Evolutionary conservation across 768 basidiomycete species (phyloP), one percentile per base, ranked within the genome.

Genomic region (Clitopilus passeckerianus): DNA sequence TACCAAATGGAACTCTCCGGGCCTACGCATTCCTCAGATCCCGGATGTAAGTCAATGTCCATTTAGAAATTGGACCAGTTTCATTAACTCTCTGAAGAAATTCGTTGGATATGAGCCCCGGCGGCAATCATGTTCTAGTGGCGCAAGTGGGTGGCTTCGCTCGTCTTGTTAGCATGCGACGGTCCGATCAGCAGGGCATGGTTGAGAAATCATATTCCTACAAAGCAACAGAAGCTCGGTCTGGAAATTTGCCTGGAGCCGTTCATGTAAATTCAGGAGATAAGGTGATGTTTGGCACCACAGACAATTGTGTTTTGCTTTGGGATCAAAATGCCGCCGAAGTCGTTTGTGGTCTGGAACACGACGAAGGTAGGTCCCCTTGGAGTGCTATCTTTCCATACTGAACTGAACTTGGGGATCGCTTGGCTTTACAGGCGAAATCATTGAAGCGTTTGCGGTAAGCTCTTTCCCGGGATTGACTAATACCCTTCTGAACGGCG

Each of bases 1-100:
- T 89, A 60, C 85, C 86, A 0, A 86, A 87, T 62, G 87, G 87
- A 24, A 87, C 82, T 12, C 71, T 86, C 50, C 80, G 82, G 5
- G 85, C 83, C 10, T 83, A 82, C 59, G 74, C 80, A 6, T 86
- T 87, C 65, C 73, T 88, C 61, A 76, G 81, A 68, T 72, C 79
- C 46, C 80, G 77, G 70, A 81, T 89, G 87, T 86, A 63, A 62
- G 84, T 72, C 7, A 10, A 23, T 23, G 23, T 37, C 53, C 27
- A n/a, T 24, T 43, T 37, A 43, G 10, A 33, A 41, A 16, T 5
- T 22, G 10, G 6, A 6, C 37, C 54, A 30, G 27, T 3, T 3
- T 37, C 58, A 50, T 57, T 57, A 16, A 55, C 34, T 33, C 43
- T 34, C 30, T 27, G 30, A 61, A 87, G 86, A 63, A 79, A 74